Evolutionary conservation across 1,284 basidiomycete species (phyloP).

Genomic region (Dichomitus squalens): DNA sequence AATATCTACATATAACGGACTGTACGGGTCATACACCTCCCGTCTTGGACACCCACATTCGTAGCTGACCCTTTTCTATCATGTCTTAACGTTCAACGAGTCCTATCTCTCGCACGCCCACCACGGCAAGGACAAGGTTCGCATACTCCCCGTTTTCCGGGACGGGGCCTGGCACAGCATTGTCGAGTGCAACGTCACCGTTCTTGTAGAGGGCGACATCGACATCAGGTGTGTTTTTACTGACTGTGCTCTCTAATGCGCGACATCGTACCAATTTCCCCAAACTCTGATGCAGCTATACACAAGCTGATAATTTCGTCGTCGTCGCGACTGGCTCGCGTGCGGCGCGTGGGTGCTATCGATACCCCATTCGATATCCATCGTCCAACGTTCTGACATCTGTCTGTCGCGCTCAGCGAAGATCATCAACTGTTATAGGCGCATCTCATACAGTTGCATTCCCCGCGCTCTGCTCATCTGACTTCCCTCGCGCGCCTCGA

Average conservation of each 20-base stretch:
- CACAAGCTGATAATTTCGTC: slow-evolving; percentile 80
- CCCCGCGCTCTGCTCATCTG: neutral
- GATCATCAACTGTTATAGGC: slow-evolving; percentile 86
- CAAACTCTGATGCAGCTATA: slow-evolving; percentile 54
- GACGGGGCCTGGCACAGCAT: slow-evolving; percentile 67
- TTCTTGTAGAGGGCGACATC: slow-evolving; percentile 82
- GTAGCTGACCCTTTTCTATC: neutral
- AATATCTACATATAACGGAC: too few species aligned
- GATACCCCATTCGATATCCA: neutral
- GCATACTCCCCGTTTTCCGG: slow-evolving; percentile 84
- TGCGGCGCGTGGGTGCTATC: slow-evolving; percentile 50
- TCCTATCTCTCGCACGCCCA: slow-evolving; percentile 53
- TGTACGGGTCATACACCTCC: too few species aligned
- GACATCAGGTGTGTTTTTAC: slow-evolving; percentile 55
- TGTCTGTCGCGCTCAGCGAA: slow-evolving; percentile 64
- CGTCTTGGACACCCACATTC: too few species aligned
- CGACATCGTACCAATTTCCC: neutral
- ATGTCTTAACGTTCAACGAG: slow-evolving; percentile 13
- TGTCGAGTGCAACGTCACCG: slow-evolving; percentile 81
- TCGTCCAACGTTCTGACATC: neutral
- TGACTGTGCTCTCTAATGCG: neutral
- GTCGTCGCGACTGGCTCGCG: slow-evolving; percentile 90
- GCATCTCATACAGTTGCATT: slow-evolving; percentile 25
- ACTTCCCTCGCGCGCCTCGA: neutral
- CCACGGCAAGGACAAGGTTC: slow-evolving; percentile 88